These are phyloP conservation scores for Blastocystis sp. DNA, from an alignment of 352 stramenopile genomes.

Conservation along the genomic window DNA sequence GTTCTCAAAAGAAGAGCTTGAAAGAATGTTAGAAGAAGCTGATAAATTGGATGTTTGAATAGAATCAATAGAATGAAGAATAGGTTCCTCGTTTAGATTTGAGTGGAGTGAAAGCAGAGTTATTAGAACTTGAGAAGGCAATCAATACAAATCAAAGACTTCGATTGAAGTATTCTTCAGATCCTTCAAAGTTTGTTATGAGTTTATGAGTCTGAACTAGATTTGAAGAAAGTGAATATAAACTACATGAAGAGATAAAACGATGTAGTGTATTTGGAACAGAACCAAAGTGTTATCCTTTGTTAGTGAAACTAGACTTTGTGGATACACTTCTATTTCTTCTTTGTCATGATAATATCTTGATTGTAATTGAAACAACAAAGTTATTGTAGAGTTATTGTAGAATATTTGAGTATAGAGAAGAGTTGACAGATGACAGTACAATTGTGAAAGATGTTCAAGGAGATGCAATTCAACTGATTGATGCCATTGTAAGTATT, in stretches of 20 bases:
- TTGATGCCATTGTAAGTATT: slow-evolving; percentile 1
- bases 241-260: slow-evolving; percentile 44
- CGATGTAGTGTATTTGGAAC: slow-evolving; percentile 37
- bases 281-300: slow-evolving; percentile 23
- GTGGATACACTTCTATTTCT: slow-evolving; percentile 26
- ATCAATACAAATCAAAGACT: slow-evolving; percentile 49
- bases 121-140: slow-evolving; percentile 3
- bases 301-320: slow-evolving; percentile 38
- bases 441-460: neutral
- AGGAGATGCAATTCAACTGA: neutral
- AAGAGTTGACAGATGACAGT: slow-evolving; percentile 31
- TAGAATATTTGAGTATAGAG: neutral
- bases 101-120: slow-evolving; percentile 22
- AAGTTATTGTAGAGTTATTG: neutral
- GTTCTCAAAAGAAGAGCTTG: slow-evolving; percentile 31
- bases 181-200: neutral
- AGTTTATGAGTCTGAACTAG: neutral
- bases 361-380: slow-evolving; percentile 19
- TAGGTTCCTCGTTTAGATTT: slow-evolving; percentile 27
- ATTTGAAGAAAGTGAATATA: slow-evolving; percentile 56
- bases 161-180: slow-evolving; percentile 35
- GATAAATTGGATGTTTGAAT: slow-evolving; percentile 22
- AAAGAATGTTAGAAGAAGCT: slow-evolving; percentile 31
- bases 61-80: slow-evolving; percentile 64
- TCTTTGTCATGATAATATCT: slow-evolving; percentile 35